phyloP scores from a whole-genome alignment of 257 asterid species.

The Nicotiana benthamiana region DNA sequence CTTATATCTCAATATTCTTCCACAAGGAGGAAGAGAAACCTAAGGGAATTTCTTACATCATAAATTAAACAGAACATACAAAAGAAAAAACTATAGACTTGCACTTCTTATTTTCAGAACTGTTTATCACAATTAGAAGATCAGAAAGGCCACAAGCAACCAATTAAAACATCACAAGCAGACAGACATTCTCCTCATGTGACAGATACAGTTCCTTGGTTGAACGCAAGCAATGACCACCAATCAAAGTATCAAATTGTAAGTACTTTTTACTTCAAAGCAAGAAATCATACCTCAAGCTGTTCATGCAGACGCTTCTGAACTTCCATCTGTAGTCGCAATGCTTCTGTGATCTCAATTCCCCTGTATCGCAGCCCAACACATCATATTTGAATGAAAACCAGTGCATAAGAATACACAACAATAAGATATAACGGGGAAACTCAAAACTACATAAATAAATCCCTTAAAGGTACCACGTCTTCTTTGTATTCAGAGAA shows the following conservation, averaged over 20 bases:
- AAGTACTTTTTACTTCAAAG: not conserved
- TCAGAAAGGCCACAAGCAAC: not conserved
- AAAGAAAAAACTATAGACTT: not conserved
- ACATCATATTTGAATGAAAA: not conserved
- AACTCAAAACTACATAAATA: not conserved
- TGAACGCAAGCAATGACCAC: not conserved
- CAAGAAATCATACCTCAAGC: slow-evolving; percentile 60
- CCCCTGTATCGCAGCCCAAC: slow-evolving; percentile 40
- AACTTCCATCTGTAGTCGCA: slow-evolving; percentile 87
- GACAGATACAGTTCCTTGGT: not conserved
- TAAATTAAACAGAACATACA: not conserved
- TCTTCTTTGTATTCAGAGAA: not conserved
- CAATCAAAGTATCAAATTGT: not conserved
- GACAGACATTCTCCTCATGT: not conserved
- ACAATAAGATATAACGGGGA: not conserved
- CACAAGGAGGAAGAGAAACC: not conserved
- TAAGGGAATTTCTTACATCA: not conserved
- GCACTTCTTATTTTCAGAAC: not conserved
- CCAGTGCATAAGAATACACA: not conserved
- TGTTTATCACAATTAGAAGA: not conserved
- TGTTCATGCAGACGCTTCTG: slow-evolving; percentile 94
- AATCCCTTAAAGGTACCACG: not conserved
- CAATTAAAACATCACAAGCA: not conserved
- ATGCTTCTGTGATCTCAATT: slow-evolving; percentile 85
- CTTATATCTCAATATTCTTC: not conserved